Base-by-base conservation (phyloP, 225 moss, liverwort and hornwort species). In the Bryum argenteum region DNA sequence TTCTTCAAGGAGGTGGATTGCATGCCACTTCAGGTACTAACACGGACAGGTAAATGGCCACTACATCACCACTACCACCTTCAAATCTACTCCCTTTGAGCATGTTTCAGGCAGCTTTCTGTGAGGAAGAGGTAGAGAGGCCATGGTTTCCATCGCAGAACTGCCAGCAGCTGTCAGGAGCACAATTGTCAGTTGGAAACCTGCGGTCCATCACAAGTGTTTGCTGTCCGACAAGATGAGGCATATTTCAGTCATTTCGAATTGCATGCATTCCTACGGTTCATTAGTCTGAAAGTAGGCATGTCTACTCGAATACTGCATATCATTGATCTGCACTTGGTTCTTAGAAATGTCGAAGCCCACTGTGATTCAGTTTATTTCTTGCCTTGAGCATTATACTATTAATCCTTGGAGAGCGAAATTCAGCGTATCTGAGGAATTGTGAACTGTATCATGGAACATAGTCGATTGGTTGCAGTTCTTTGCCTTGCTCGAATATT, bases 21-120 rank as follows among this genome's bases (percentile, higher is more conserved):
- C 40, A 39, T 15, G 47, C 60, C 20, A 19, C 9, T 58, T 65
- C 61, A 67, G 73, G 41, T 73, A 26, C 19, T 15, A 14, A 9
- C 6, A 11, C 13, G 23, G 61, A 24, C 54, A 66, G 14, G 39
- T 26, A 26, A 10, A 43, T 38, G 40, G 43, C 53, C 14, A 8
- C 53, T 28, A 53, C 21, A 4, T 43, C 37, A 19, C 11, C 14
- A 54, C n/a, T 24, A 10, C 60, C 26, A n/a, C 44, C 13, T 44
- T 1, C 22, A 11, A 37, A 24, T 45, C 16, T 26, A 9, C 65
- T 65, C 15, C 11, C 16, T 23, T 18, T 50, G 28, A 24, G 48
- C 26, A 26, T 58, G 16, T 26, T 41, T 17, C 17, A 52, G 14
- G 13, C 52, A 22, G 43, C 15, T 51, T 9, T 22, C 69, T 42